Conservation (phyloP, 2,329 filamentous ascomycete species). For the Nectriaceae sp. region DNA sequence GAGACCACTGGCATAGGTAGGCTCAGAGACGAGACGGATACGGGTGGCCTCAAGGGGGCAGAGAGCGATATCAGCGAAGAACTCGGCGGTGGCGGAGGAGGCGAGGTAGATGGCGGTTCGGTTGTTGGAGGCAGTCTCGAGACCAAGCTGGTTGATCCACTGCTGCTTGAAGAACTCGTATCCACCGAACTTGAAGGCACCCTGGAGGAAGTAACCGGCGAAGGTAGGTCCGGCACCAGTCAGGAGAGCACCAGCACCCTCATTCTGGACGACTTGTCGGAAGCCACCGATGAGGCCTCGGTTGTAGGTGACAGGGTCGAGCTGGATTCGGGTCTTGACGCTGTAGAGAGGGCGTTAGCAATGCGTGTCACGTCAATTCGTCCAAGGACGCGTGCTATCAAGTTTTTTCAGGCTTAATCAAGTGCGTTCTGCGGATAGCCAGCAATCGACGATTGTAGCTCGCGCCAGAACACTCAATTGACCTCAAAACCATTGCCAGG, state of each 20-base stretch:
- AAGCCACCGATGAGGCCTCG: conserved; percentile 83
- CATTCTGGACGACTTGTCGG: conserved; percentile 79
- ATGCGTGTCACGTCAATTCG: too few species aligned
- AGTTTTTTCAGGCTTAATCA: not conserved
- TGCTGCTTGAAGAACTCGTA: conserved; percentile 98
- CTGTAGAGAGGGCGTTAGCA: conserved; percentile 47
- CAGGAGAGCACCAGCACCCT: conserved; percentile 83
- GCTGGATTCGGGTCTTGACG: conserved; percentile 95
- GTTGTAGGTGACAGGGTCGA: conserved; percentile 89
- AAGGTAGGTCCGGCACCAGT: conserved; percentile 85
- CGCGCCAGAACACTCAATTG: not conserved
- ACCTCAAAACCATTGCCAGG: conserved; percentile 21
- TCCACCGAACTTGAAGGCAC: conserved; percentile 90
- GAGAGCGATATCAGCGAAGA: conserved; percentile 78
- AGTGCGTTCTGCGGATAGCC: not conserved
- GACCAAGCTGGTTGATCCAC: conserved; percentile 77
- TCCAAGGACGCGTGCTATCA: not conserved
- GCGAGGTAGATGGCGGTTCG: conserved; percentile 80
- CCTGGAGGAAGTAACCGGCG: conserved; percentile 92
- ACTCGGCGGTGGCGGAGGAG: conserved; percentile 65
- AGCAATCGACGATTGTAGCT: not conserved
- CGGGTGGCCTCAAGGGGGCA: conserved; percentile 92
- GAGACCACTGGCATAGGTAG: conserved; percentile 80
- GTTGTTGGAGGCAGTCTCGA: conserved; percentile 77
- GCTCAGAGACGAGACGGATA: conserved; percentile 89